These are phyloP conservation scores for Nyctanthes arbortristis DNA, from an alignment of 257 asterid species.

Conservation along the genomic window DNA sequence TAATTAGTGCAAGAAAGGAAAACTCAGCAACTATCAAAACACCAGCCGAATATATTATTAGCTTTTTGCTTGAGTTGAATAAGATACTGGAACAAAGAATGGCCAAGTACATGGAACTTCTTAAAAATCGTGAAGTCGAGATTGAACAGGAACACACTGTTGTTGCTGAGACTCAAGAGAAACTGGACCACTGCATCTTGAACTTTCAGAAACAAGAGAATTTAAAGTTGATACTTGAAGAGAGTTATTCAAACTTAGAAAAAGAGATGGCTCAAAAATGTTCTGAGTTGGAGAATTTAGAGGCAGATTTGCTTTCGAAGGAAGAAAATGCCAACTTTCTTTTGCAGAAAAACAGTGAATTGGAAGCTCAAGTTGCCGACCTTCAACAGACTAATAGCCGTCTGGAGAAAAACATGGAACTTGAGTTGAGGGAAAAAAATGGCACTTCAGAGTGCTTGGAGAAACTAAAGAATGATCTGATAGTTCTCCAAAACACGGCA, in stretches of 20 bases:
- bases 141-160: slow-evolving; percentile 32
- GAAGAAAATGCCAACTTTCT: slow-evolving; percentile 33
- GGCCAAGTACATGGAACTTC: slow-evolving; percentile 34
- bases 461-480: slow-evolving; percentile 38
- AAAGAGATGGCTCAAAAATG: slow-evolving; percentile 43
- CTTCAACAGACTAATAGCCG: slow-evolving; percentile 39
- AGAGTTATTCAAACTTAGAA: slow-evolving; percentile 32
- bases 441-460: slow-evolving; percentile 34
- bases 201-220: slow-evolving; percentile 45
- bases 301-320: slow-evolving; percentile 37
- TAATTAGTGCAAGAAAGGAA: slow-evolving; percentile 29
- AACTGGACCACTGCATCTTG: slow-evolving; percentile 36
- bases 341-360: slow-evolving; percentile 28
- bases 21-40: slow-evolving; percentile 17
- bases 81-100: slow-evolving; percentile 57
- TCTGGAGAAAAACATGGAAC: slow-evolving; percentile 40
- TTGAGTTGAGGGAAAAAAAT: slow-evolving; percentile 29
- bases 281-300: slow-evolving; percentile 32
- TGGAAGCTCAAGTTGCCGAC: slow-evolving; percentile 41
- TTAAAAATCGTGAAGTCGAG: slow-evolving; percentile 40
- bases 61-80: slow-evolving; percentile 57
- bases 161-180: slow-evolving; percentile 39
- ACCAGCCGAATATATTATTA: slow-evolving; percentile 30
- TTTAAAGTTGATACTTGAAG: slow-evolving; percentile 41
- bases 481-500: slow-evolving; percentile 29